phyloP scores from a whole-genome alignment of 768 basidiomycete genomes.

The Tylopilus rubrobrunneus region DNA sequence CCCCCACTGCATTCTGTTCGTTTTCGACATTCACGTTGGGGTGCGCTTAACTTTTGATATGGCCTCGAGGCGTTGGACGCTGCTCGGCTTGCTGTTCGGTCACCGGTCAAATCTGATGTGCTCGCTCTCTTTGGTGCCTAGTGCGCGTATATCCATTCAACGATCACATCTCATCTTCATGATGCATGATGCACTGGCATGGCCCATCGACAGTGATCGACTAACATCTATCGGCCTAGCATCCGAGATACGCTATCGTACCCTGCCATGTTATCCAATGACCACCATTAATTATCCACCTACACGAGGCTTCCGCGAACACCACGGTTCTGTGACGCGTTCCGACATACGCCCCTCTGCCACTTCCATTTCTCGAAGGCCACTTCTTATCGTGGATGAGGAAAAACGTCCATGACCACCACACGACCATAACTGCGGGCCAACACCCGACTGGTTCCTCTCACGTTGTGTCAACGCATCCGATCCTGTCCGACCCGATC shows the following conservation, averaged over 20 bases:
- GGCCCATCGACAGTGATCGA: too few species aligned
- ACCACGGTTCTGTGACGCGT: not conserved
- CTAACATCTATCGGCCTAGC: not conserved
- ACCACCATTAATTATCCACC: not conserved
- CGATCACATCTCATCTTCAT: not conserved
- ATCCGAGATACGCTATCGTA: not conserved
- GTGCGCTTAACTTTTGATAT: not conserved
- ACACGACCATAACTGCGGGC: too few species aligned
- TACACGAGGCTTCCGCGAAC: not conserved
- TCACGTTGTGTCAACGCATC: too few species aligned
- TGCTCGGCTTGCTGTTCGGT: not conserved
- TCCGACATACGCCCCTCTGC: not conserved
- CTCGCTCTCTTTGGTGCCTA: not conserved
- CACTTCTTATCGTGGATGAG: not conserved
- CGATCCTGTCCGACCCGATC: too few species aligned
- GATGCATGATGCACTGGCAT: too few species aligned
- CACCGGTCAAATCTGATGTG: not conserved
- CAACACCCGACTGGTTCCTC: too few species aligned
- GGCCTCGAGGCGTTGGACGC: not conserved
- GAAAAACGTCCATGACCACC: too few species aligned
- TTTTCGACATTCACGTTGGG: not conserved
- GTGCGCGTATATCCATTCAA: not conserved
- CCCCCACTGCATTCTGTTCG: not conserved
- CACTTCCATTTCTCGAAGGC: not conserved
- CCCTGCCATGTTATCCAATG: not conserved